A percentile compares a stretch with the other conserved stretches of the same genome.
Conservation (phyloP, 352 stramenopile genomes). For the Phytophthora pini region DNA sequence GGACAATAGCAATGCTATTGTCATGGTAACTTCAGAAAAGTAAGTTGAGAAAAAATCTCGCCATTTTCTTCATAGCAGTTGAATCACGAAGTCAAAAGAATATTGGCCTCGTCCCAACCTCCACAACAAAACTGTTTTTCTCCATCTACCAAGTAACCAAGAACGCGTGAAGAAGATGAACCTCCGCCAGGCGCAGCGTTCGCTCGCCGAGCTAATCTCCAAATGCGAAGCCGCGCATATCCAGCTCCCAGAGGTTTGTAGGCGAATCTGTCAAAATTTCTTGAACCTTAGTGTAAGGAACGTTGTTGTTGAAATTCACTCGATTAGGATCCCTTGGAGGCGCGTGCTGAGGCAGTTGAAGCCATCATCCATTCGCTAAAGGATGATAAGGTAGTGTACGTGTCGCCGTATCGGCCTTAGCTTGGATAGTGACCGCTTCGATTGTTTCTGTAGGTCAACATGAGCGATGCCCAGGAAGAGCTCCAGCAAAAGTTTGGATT, state of each 20-base stretch:
- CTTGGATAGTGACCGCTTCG: not conserved
- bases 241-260: constrained; percentile 51
- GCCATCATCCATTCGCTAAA: constrained; percentile 47
- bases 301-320: not conserved
- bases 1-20: not conserved
- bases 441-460: constrained; percentile 29
- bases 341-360: constrained; percentile 44
- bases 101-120: constrained; percentile 17
- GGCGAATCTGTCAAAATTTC: not conserved
- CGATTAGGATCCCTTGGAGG: constrained; percentile 46
- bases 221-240: constrained; percentile 72
- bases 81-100: constrained; percentile 13
- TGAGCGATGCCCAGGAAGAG: constrained; percentile 63
- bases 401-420: not conserved
- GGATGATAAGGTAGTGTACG: constrained; percentile 42
- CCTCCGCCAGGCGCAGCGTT: constrained; percentile 65
- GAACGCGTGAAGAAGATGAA: constrained; percentile 48
- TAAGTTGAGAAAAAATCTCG: not conserved
- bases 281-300: not conserved
- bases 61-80: constrained; percentile 13
- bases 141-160: not conserved
- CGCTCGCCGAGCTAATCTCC: constrained; percentile 59
- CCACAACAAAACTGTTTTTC: no score
- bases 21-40: not conserved
- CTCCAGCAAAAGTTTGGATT: constrained; percentile 62